These are phyloP conservation scores for Friedmanniomyces simplex DNA, from an alignment of 495 filamentous ascomycete genomes.

Conservation along the genomic window DNA sequence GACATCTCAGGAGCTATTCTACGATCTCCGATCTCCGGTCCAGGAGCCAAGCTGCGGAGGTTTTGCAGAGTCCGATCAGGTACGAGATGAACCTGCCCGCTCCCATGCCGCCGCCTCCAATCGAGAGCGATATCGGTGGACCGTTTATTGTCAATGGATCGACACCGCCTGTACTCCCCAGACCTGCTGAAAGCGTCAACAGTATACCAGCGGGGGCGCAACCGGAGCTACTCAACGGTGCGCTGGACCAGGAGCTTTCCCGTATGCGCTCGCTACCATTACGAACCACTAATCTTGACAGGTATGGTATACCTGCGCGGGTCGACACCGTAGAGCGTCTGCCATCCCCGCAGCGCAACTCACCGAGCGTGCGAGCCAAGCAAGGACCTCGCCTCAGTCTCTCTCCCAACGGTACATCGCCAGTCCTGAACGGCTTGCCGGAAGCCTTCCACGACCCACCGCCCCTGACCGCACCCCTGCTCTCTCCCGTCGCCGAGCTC, in stretches of 20 bases:
- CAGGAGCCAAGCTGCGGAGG: neutral
- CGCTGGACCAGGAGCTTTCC: neutral
- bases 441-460: slow-evolving; percentile 3
- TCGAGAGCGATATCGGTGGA: slow-evolving; percentile 18
- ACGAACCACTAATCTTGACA: neutral
- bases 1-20: slow-evolving; percentile 27
- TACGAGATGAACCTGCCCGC: neutral
- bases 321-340: neutral
- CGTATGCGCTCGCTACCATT: slow-evolving; percentile 2
- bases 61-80: slow-evolving; percentile 8
- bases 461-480: slow-evolving; percentile 24
- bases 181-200: neutral
- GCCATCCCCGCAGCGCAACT: neutral
- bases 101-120: neutral
- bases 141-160: slow-evolving; percentile 41
- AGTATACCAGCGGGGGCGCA: neutral
- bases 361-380: slow-evolving; percentile 3
- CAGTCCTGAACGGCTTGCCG: slow-evolving; percentile 2
- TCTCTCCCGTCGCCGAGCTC: slow-evolving; percentile 40
- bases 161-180: slow-evolving; percentile 4
- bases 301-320: neutral
- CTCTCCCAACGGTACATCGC: slow-evolving; percentile 8
- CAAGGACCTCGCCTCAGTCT: neutral
- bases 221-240: neutral
- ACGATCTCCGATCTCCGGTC: slow-evolving; percentile 16